Evolutionary conservation across 345 rosid species (phyloP).

Genomic region (Dovyalis caffra): DNA sequence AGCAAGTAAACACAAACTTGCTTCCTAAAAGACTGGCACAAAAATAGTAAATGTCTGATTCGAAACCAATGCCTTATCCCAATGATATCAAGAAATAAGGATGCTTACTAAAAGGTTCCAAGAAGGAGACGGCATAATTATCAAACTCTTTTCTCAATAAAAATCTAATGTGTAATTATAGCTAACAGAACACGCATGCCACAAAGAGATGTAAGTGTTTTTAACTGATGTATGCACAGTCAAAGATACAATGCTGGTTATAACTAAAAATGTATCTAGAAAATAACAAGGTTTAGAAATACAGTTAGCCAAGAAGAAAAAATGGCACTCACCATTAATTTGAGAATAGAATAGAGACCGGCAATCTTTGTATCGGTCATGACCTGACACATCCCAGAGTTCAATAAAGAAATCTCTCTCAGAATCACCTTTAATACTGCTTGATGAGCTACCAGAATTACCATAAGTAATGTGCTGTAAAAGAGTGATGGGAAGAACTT

Average conservation of each 20-base stretch:
- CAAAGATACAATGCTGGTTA: background rate
- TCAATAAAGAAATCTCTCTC: conserved; percentile 98
- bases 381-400: conserved; percentile 99
- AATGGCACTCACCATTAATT: conserved; percentile 62
- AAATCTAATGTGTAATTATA: background rate
- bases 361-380: conserved; percentile 95
- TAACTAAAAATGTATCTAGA: background rate
- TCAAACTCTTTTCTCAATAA: background rate
- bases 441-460: conserved; percentile 85
- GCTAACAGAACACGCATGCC: background rate
- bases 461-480: conserved; percentile 73
- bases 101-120: background rate
- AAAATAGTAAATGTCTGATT: background rate
- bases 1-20: background rate
- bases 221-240: background rate
- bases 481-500: conserved; percentile 13
- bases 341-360: conserved; percentile 93
- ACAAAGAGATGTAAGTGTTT: background rate
- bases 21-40: background rate
- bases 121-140: background rate
- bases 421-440: conserved; percentile 79
- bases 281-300: background rate
- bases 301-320: conserved; percentile 8
- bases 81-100: background rate
- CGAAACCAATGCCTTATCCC: background rate